Base-by-base conservation (phyloP, 1,284 basidiomycete genomes). In the Pholiota adiposa region DNA sequence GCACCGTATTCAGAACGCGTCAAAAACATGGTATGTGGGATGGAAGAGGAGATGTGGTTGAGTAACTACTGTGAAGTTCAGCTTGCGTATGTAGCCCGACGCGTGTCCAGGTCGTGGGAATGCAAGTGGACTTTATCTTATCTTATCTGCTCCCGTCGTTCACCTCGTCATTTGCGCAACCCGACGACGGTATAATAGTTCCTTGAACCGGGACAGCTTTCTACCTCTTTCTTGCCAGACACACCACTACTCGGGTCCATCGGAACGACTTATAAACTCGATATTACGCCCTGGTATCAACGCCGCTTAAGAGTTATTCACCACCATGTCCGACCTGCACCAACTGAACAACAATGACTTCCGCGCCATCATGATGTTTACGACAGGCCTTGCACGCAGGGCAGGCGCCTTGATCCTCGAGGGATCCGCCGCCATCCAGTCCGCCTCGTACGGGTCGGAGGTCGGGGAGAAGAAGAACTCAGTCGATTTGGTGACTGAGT, bases 401-500 rank as follows among this genome's bases (percentile, higher is more conserved):
- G 89, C 90, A 1, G 90, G 90, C n/a, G 79, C 78, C 7, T 73
- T 92, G 56, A 91, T 93, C 58, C 76, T 90, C 4, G 83, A 90
- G 72, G 90, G 91, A 63, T 90, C 91, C 11, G 80, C 84, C 51
- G 88, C 86, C 27, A 92, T 93, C 68, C 84, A 84, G 60, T 75
- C 76, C 0, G 75, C 79, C 2, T 75, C 83, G 6, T 73, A 80
- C 3, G 79, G 81, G 9, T 74, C 75, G 3, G 81, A 82, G 66
- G 80, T 93, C 54, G 86, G 86, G 66, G 89, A 93, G 80, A 97
- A 96, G 83, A 90, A 92, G 74, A 96, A 96, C 72, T 88, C 92
- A 8, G 93, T 95, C 16, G 94, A 96, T 75, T 82, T 98, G 38
- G 97, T 98, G n/a, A 98, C 97, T 0, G 93, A 98, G 77, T 97